Percentiles rank a stretch among this genome's conserved stretches.
Evolutionary conservation across 176 grass and related monocot species (phyloP).

Genomic region (Carex myosuroides): DNA sequence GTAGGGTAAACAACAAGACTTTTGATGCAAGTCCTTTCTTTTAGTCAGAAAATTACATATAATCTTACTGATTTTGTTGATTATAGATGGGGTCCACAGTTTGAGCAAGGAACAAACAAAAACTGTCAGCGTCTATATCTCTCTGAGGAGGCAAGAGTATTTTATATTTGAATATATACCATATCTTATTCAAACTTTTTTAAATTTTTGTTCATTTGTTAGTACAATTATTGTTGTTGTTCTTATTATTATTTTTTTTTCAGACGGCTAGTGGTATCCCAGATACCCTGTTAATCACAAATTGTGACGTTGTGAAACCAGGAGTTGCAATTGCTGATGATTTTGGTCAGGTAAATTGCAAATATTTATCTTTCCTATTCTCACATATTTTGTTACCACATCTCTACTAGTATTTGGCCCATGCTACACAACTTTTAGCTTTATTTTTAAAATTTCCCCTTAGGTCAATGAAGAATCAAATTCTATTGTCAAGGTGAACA

Average conservation of each 20-base stretch:
- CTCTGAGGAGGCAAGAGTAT: constrained; percentile 57
- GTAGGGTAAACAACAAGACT: not conserved
- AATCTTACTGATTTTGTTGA: constrained; percentile 9
- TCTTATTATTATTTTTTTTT: not conserved
- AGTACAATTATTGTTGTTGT: not conserved
- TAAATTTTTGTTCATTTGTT: not conserved
- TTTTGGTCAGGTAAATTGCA: constrained; percentile 59
- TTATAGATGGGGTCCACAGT: constrained; percentile 72
- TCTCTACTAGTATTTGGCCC: too few relatives aligned
- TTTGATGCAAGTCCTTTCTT: not conserved
- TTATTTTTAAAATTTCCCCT: not conserved
- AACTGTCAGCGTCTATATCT: constrained; percentile 76
- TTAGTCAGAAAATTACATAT: not conserved
- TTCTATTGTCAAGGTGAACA: constrained; percentile 72
- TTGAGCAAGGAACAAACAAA: constrained; percentile 65
- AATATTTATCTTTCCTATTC: not conserved
- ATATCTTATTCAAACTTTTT: not conserved
- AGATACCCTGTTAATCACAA: constrained; percentile 75
- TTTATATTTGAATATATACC: not conserved
- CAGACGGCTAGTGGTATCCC: constrained; percentile 68
- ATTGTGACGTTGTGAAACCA: constrained; percentile 84
- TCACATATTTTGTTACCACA: not conserved
- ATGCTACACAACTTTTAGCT: not conserved
- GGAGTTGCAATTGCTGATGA: constrained; percentile 78
- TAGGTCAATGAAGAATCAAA: constrained; percentile 86